Conservation (phyloP, 768 basidiomycete species). For the Boletus pseudopeckii region DNA sequence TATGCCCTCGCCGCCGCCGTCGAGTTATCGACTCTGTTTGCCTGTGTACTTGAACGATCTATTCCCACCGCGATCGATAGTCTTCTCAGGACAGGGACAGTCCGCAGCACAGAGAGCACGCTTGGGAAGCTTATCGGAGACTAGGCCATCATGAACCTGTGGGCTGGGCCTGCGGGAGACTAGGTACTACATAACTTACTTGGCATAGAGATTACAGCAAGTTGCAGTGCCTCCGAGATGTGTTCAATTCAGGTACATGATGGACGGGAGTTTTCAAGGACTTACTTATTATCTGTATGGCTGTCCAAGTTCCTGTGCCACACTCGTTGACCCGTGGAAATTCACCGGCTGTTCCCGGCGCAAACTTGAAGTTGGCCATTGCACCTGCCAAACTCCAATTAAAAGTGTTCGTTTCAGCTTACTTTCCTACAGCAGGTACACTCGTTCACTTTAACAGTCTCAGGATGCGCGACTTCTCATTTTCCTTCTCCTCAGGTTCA, state of each 20-base stretch:
- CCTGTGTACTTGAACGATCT: background rate
- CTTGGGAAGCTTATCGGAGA: too few species aligned
- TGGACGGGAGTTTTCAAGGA: background rate
- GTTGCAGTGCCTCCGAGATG: background rate
- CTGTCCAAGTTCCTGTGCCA: background rate
- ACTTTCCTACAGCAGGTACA: conserved; percentile 7
- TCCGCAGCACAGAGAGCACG: background rate
- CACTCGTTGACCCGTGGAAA: conserved; percentile 12
- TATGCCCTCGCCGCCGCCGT: background rate
- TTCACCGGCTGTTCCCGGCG: conserved; percentile 9
- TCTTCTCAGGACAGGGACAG: background rate
- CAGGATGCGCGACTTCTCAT: background rate
- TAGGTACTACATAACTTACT: background rate
- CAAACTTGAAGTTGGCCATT: background rate
- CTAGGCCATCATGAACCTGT: background rate
- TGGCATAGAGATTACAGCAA: background rate
- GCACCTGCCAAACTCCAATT: background rate
- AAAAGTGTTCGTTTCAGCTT: background rate
- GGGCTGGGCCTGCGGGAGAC: background rate
- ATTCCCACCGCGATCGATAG: too few species aligned
- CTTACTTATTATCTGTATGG: background rate
- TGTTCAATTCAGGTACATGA: background rate
- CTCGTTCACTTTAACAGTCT: background rate
- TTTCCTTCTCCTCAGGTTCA: conserved; percentile 5
- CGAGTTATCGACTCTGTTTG: background rate